phyloP scores from a whole-genome alignment of 768 basidiomycete genomes.

The Mycena olivaceomarginata region DNA sequence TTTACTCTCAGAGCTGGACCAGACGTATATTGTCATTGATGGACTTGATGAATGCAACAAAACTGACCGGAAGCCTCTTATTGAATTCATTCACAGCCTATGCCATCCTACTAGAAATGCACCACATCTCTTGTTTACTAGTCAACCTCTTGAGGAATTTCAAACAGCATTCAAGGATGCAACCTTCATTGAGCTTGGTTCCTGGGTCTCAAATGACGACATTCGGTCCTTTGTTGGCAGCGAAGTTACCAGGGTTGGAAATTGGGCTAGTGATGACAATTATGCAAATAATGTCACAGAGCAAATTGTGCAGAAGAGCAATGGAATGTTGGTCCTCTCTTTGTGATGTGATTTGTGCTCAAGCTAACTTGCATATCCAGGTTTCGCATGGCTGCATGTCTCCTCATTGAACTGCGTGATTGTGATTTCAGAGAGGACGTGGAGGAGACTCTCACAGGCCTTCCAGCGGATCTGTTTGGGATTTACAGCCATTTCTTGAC shows the following conservation, averaged over 20 bases:
- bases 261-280: too few relatives aligned
- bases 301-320: not conserved
- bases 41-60: slow-evolving; percentile 6
- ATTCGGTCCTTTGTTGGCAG: not conserved
- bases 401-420: not conserved
- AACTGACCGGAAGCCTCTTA: not conserved
- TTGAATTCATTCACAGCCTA: not conserved
- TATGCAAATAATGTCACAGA: too few relatives aligned
- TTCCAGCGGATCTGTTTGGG: not conserved
- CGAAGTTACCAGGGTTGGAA: not conserved
- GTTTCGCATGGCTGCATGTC: slow-evolving; percentile 8
- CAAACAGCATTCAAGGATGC: not conserved
- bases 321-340: not conserved
- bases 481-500: not conserved
- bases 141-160: slow-evolving; percentile 3
- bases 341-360: not conserved
- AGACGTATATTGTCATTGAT: slow-evolving; percentile 9
- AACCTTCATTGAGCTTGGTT: not conserved
- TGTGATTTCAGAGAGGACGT: not conserved
- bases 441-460: not conserved
- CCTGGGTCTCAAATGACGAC: not conserved
- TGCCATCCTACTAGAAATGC: not conserved
- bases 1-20: not conserved
- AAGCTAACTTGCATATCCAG: not conserved
- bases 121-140: not conserved